These are phyloP conservation scores for Coemansia sp. DNA, from an alignment of 192 early-diverging fungal genomes.

Conservation along the genomic window DNA sequence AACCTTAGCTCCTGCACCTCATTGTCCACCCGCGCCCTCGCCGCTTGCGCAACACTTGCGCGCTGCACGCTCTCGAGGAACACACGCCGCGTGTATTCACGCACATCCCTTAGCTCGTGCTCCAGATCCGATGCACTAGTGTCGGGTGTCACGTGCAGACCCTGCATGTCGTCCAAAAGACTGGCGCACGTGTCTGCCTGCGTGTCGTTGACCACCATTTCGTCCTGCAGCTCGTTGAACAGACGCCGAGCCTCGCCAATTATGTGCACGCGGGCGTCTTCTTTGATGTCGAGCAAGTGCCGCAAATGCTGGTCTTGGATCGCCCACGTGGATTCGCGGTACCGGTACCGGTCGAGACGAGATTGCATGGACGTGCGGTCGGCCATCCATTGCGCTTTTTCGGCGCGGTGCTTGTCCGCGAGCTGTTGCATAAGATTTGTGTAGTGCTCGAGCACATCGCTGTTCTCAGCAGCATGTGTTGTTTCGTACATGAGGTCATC, in stretches of 20 bases:
- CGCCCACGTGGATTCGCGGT: slow-evolving; percentile 28
- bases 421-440: slow-evolving; percentile 26
- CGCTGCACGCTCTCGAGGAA: slow-evolving; percentile 31
- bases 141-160: slow-evolving; percentile 9
- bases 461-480: slow-evolving; percentile 7
- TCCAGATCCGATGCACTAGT: not conserved
- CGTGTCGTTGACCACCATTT: slow-evolving; percentile 13
- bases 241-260: slow-evolving; percentile 37
- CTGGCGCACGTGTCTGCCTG: slow-evolving; percentile 23
- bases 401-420: slow-evolving; percentile 19
- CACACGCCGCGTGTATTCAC: slow-evolving; percentile 8
- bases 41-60: slow-evolving; percentile 11
- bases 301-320: slow-evolving; percentile 19
- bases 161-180: slow-evolving; percentile 23
- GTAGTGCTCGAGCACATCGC: slow-evolving; percentile 29
- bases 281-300: slow-evolving; percentile 19
- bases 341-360: slow-evolving; percentile 26
- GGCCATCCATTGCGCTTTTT: slow-evolving; percentile 28
- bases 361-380: slow-evolving; percentile 26
- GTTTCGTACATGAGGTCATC: slow-evolving; percentile 10
- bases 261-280: slow-evolving; percentile 46
- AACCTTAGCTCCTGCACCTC: slow-evolving; percentile 29
- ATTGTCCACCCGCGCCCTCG: slow-evolving; percentile 6
- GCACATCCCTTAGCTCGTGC: slow-evolving; percentile 9
- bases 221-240: slow-evolving; percentile 42